phyloP scores from a whole-genome alignment of 2,329 filamentous ascomycete species.

The Phaeophleospora eucalypticola region DNA sequence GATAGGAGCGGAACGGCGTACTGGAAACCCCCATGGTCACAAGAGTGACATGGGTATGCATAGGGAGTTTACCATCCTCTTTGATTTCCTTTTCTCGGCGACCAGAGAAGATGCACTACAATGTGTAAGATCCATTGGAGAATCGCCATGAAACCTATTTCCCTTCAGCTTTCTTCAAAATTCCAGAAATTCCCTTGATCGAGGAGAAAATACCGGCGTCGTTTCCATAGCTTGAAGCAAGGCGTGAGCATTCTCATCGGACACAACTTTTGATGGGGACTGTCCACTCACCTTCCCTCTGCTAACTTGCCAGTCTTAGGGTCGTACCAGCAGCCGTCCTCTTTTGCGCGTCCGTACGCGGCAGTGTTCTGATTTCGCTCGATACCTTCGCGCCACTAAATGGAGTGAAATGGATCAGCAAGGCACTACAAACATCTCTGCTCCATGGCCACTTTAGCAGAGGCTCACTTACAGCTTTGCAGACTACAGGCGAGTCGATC shows the following conservation, averaged over 20 bases:
- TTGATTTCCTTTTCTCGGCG: background rate
- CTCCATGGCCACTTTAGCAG: no score
- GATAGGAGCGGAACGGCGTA: background rate
- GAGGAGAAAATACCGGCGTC: constrained; percentile 33
- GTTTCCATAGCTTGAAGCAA: constrained; percentile 39
- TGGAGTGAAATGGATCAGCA: no score
- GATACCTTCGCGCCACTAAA: constrained; percentile 63
- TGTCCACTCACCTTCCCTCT: constrained; percentile 21
- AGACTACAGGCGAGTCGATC: constrained; percentile 62
- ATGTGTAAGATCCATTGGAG: constrained; percentile 1
- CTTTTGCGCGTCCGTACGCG: constrained; percentile 51
- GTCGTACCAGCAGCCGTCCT: constrained; percentile 63
- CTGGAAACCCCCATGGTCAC: background rate
- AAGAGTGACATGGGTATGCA: background rate
- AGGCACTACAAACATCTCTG: constrained; percentile 25
- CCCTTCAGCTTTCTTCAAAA: constrained; percentile 19
- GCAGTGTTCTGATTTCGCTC: constrained; percentile 65
- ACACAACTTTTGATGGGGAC: no score
- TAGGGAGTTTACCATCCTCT: background rate
- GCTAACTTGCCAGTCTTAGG: constrained; percentile 36
- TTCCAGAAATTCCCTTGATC: constrained; percentile 18
- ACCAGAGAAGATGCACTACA: constrained; percentile 2
- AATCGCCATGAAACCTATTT: constrained; percentile 6
- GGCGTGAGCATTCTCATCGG: background rate
- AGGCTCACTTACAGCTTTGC: no score